Percentiles rank a stretch among this genome's conserved stretches.
Conservation (phyloP, 352 stramenopile species). For the Globisporangium nodosum region DNA sequence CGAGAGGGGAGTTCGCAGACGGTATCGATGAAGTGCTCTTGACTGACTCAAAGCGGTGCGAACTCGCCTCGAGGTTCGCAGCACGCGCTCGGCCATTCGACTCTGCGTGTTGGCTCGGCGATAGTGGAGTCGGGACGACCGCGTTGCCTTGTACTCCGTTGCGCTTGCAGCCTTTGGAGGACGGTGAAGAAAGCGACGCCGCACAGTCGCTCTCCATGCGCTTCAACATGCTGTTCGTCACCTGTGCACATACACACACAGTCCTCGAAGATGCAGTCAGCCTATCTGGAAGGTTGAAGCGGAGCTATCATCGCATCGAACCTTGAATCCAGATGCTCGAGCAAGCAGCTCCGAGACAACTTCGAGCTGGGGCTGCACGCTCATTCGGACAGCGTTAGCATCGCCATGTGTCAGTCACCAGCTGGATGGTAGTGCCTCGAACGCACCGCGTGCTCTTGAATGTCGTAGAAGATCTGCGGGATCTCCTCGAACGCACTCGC, state of each 20-base stretch:
- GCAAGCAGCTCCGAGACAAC: background rate
- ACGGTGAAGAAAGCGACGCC: constrained; percentile 2
- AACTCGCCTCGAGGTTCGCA: constrained; percentile 1
- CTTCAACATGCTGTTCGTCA: constrained; percentile 29
- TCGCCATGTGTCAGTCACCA: too few species aligned
- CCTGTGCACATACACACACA: constrained; percentile 2
- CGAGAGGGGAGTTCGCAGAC: too few species aligned
- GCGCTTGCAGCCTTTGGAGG: background rate
- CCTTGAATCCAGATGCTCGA: constrained; percentile 4
- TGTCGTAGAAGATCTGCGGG: constrained; percentile 68
- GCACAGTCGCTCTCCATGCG: constrained; percentile 29
- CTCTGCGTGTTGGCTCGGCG: too few species aligned
- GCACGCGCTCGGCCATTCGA: background rate
- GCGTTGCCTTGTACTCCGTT: background rate
- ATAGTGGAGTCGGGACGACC: too few species aligned
- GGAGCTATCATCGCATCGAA: background rate
- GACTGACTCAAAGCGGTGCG: background rate
- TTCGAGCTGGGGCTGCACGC: constrained; percentile 3
- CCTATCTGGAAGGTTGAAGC: too few species aligned
- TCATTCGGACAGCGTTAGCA: background rate
- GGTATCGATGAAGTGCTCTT: too few species aligned
- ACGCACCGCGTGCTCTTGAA: constrained; percentile 53
- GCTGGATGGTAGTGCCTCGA: background rate
- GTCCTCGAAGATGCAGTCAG: background rate
- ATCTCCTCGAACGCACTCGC: constrained; percentile 65